Base-by-base conservation (phyloP, 1,139 yeast genomes). In the Geotrichum bryndzae region DNA sequence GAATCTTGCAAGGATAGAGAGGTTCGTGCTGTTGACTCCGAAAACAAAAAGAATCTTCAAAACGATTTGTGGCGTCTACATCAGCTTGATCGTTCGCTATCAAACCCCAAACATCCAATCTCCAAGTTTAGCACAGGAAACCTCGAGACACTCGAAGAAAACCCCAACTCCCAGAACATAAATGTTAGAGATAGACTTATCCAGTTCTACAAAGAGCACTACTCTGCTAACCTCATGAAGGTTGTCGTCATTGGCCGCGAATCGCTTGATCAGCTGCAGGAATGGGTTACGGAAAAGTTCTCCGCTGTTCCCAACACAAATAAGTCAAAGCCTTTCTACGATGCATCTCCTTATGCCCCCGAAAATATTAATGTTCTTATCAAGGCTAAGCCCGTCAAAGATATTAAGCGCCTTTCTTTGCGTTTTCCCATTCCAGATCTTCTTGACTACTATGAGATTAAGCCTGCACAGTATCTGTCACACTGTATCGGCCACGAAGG, bases 401-500 rank as follows among this genome's bases (percentile, higher is more conserved):
- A 91, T 66, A 75, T 83, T 58, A 86, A 88, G 72, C 81, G 81
- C 66, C 72, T 94, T 56, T 88, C 86, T 65, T 66, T 94, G 18
- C 74, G 83, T 3, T 94, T 94, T 73, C 79, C 84, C 64, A 82
- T 89, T 15, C 97, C 97, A 1, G 92, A 89, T 69, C 87, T 85
- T 68, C 79, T 81, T 63, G 75, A 76, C 18, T 75, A 80, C 61
- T 88, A 94, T 89, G 82, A 82, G 57, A 79, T 82, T 33, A 84
- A 84, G 67, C 96, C 97, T 0, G 80, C 83, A 13, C 83, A 81
- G 60, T 88, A 90, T 73, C 82, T 79, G 67, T 83, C 94, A 31
- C 97, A 92, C 73, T 78, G 94, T 62, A 76, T 94, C 61, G 98
- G 99, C 45, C 98, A 94, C 73, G 98, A 94, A 76, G 90, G 90